Base-by-base conservation (phyloP, 768 basidiomycete genomes). In the Suillus occidentalis region DNA sequence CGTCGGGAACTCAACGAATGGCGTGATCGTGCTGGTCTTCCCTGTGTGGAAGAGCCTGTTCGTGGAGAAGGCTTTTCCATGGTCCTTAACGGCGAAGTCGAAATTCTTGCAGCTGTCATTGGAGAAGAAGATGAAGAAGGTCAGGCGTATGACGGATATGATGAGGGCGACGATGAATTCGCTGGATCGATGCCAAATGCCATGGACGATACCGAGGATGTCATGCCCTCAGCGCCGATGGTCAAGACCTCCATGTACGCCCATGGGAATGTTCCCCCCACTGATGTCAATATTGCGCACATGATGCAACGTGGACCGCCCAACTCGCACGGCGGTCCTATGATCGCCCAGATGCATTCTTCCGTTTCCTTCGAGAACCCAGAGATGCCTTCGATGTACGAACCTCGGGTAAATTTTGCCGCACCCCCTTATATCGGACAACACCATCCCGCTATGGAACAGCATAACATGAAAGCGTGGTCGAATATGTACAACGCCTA, bases 1-100 rank as follows among this genome's bases (percentile, higher is more conserved):
- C 87, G 95, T 60, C 85, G 88, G 57, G 95, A 99, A 76, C 83
- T 98, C 71, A 97, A 98, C 78, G 92, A 95, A 67, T 97, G 95
- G 92, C 89, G 95, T 64, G 86, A 87, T 68, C 87, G 90, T 58
- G 86, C 87, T 31, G 87, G 84, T 31, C 84, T 95, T 63, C 86
- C 87, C 31, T 84, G 84, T 67, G 81, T 88, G 65, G 91, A 93
- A 55, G 90, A 94, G 72, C 89, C 91, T 22, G 77, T 85, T 50
- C 83, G 91, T 66, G 84, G 87, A 36, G 88, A 92, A 39, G 90
- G 84, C 40, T 92, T 94, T 75, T 77, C 82, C 43, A 87, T 90
- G 84, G 83, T 92, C 52, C 80, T 91, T 18, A 80, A 77, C 45
- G 90, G 88, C 55, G 90, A 92, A 72, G 80, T 91, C 66, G 91